These are phyloP conservation scores for Yueomyces sinensis DNA, from an alignment of 805 yeast species.

Conservation along the genomic window DNA sequence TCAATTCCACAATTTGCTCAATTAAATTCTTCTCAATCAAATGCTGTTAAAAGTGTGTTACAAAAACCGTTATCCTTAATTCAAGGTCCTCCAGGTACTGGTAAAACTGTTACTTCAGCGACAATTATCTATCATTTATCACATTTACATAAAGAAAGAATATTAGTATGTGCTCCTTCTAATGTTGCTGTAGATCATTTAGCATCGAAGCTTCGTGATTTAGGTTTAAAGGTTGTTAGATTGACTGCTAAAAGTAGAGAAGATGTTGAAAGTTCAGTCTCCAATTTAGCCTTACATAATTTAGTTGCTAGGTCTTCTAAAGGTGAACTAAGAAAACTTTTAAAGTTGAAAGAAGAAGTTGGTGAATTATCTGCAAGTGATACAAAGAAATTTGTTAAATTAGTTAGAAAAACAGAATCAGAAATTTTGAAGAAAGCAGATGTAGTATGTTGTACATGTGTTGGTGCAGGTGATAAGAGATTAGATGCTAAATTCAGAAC, in stretches of 20 bases:
- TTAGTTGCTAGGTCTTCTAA: constrained; percentile 35
- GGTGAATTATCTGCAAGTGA: constrained; percentile 58
- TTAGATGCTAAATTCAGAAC: constrained; percentile 52
- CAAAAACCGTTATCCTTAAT: constrained; percentile 65
- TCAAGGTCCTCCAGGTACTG: constrained; percentile 97
- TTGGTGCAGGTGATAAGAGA: constrained; percentile 76
- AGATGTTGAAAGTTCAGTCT: constrained; percentile 57
- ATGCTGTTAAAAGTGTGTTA: constrained; percentile 60
- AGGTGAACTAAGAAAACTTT: constrained; percentile 45
- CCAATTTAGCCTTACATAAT: constrained; percentile 43
- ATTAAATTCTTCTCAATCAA: constrained; percentile 64
- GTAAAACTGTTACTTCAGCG: constrained; percentile 89
- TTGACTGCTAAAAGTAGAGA: constrained; percentile 67
- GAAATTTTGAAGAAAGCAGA: constrained; percentile 43
- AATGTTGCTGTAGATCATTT: constrained; percentile 91
- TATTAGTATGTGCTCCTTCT: constrained; percentile 89
- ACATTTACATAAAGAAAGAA: constrained; percentile 44
- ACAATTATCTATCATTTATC: constrained; percentile 70
- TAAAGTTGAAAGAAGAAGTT: constrained; percentile 43
- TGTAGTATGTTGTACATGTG: constrained; percentile 84
- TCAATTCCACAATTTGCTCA: constrained; percentile 56
- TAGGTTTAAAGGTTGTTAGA: constrained; percentile 71
- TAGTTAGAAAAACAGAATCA: constrained; percentile 36
- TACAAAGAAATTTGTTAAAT: constrained; percentile 29
- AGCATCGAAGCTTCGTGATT: constrained; percentile 52